Base-by-base conservation (phyloP, 495 filamentous ascomycete genomes). In the Tricharina praecox region DNA sequence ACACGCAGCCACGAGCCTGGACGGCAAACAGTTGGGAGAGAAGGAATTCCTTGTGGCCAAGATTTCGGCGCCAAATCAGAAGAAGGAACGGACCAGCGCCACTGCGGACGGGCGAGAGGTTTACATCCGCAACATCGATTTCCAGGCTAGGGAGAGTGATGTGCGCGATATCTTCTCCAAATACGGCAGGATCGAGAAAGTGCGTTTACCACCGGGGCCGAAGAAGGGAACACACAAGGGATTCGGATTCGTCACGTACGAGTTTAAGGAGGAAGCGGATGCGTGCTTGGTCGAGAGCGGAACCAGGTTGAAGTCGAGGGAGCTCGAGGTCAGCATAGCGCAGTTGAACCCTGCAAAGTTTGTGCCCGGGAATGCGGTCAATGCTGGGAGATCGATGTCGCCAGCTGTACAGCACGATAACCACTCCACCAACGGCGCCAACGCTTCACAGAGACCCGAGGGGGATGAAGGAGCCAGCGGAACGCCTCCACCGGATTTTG, bases 81-180 rank as follows among this genome's bases (percentile, higher is more conserved):
- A 82, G 65, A 77, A 87, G 60, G 69, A 74, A 16, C 78, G 90
- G n/a, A 69, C 76, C 26, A 85, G 85, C n/a, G 76, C 90, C 3
- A 59, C 55, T 23, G 65, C 78, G 16, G 88, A 95, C 63, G 83
- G 78, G 9, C 76, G 90, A 19, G 88, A 96, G 62, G 52, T 97
- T n/a, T 85, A 82, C 55, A 70, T 93, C 47, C 70, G 69, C 28
- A 84, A 88, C 49, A 58, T 95, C 10, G 72, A 85, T 53, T 76
- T 70, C 52, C 70, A 67, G 16, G 70, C 74, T 10, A 71, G 60
- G 1, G 82, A 86, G 52, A 61, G 73, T 1, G 82, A 93, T 24
- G 53, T 95, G 30, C 65, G 68, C 42, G 71, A 75, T 2, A 55
- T 81, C 2, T 93, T 95, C 51, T 62, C 68, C 19, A 76, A 77